These are phyloP conservation scores for Cladorrhinum samala DNA, from an alignment of 495 filamentous ascomycete species.

Conservation along the genomic window DNA sequence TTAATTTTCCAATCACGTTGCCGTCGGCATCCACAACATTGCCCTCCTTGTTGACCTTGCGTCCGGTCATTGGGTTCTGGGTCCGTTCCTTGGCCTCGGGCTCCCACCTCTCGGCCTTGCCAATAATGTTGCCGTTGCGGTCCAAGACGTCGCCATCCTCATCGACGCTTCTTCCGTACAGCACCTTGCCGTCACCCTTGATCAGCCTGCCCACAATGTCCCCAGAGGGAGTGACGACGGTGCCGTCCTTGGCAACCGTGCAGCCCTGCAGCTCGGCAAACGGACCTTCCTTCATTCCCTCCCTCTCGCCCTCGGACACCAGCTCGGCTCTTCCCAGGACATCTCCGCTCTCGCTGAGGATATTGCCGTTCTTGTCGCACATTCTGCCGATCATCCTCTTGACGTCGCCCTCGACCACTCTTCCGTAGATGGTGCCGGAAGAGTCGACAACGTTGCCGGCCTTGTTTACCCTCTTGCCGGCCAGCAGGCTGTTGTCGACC, in stretches of 20 bases:
- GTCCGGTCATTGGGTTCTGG: constrained; percentile 59
- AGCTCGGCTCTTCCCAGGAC: constrained; percentile 73
- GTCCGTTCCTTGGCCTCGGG: constrained; percentile 65
- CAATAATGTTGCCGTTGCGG: constrained; percentile 74
- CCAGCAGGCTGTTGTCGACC: constrained; percentile 60
- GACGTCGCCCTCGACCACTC: constrained; percentile 66
- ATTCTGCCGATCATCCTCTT: constrained; percentile 68
- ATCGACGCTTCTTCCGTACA: constrained; percentile 71
- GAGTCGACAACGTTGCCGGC: constrained; percentile 74
- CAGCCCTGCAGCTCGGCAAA: constrained; percentile 73
- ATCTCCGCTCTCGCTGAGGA: constrained; percentile 75
- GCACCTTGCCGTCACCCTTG: constrained; percentile 63
- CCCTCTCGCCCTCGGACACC: constrained; percentile 64
- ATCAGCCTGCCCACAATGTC: constrained; percentile 67
- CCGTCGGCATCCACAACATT: constrained; percentile 78
- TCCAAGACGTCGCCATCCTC: constrained; percentile 79
- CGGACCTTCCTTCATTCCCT: constrained; percentile 64
- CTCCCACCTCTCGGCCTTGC: constrained; percentile 76
- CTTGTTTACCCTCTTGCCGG: constrained; percentile 83
- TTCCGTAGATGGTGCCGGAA: constrained; percentile 66
- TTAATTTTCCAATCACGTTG: constrained; percentile 73
- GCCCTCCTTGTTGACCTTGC: constrained; percentile 73
- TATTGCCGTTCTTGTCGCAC: constrained; percentile 74
- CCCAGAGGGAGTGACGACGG: constrained; percentile 54
- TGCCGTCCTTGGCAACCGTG: constrained; percentile 70